Evolutionary conservation across 2,329 filamentous ascomycete species (phyloP), one percentile per base, ranked within the genome.

Genomic region (Claviceps spartinae): DNA sequence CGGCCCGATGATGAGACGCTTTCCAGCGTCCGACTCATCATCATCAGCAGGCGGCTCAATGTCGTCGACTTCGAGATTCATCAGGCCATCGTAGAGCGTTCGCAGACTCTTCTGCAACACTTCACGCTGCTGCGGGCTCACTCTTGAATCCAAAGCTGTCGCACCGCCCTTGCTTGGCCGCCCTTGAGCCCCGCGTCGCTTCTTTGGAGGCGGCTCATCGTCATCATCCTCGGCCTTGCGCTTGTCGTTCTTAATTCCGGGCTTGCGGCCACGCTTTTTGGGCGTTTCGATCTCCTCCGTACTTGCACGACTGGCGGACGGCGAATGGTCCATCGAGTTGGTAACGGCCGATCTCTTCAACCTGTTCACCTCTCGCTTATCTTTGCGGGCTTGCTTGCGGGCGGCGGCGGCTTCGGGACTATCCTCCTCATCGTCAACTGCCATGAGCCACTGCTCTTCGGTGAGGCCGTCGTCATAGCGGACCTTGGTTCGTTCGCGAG

Each of bases 381-480:
- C 87, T 58, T 89, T 88, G 50, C 86, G 82, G 4, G 88, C 88
- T 64, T 89, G 83, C 63, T 96, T 97, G 42, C 93, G 83, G 38
- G 87, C 86, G 40, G 94, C 90, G 2, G 93, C 93, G 51, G 88
- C 90, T 65, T 97, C 93, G 34, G 95, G 89, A 0, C 82, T 84
- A 64, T 98, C 93, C 1, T 98, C 93, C 49, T 96, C 90, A 55
- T 95, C 91, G 65, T 98, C 93, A 36, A 98, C 91, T 51, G 93
- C 93, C 74, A 95, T 91, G 49, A 97, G 79, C 93, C 93, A 98
- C 68, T 98, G 94, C 72, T 98, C 93, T 70, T 98, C 94, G 0
- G 93, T 97, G 34, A 98, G 81, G 50, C 94, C 93, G 63, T 98
- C 93, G 62, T 98, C 93, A 61, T 98, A 98, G 67, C 86, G 86